Evolutionary conservation across 1,284 basidiomycete genomes (phyloP), one percentile per base, ranked within the genome.

Genomic region (Tilletiaria anomala): DNA sequence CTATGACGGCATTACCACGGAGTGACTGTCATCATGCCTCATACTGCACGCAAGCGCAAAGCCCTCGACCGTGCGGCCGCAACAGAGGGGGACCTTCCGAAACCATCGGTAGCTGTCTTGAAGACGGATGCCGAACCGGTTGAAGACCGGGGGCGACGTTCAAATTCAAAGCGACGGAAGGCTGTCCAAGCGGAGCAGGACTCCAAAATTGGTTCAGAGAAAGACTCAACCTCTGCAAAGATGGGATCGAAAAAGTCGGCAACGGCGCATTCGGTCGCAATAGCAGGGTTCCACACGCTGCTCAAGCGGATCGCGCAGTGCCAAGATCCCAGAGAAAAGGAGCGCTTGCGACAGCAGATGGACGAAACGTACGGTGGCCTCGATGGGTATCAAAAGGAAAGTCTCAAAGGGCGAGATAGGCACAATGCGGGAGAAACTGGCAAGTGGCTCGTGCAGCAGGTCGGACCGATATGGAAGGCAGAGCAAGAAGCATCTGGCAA

Each of bases 291-390:
- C 45, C 62, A 65, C 38, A 50, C 58, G 6, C 44, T 65, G 1
- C 45, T 57, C 22, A 65, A 65, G 43, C 44, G 62, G 45, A 49
- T 62, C 31, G 57, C 58, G 11, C 58, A 52, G n/a, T 43, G 53
- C 12, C 54, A 45, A n/a, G 47, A 48, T 1, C 34, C 43, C 3
- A 43, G 35, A 2, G 51, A 61, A 29, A 48, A 47, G 23, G 48
- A 61, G 15, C 48, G 53, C 26, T 8, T n/a, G 8, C 10, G 8
- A n/a, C 26, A 8, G 26, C 10, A 29, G 26, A 8, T 29, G 26
- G 26, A 29, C 29, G 51, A 52, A n/a, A 39, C 42, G 22, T 47
- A 57, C 14, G 62, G 61, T 5, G 62, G 61, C 2, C 45, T 65
- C 1, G 47, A 50, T 4, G 53, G 50, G 35, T 65, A 65, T 35